These are phyloP conservation scores for Suillus cothurnatus DNA, from an alignment of 768 basidiomycete species.

Conservation along the genomic window DNA sequence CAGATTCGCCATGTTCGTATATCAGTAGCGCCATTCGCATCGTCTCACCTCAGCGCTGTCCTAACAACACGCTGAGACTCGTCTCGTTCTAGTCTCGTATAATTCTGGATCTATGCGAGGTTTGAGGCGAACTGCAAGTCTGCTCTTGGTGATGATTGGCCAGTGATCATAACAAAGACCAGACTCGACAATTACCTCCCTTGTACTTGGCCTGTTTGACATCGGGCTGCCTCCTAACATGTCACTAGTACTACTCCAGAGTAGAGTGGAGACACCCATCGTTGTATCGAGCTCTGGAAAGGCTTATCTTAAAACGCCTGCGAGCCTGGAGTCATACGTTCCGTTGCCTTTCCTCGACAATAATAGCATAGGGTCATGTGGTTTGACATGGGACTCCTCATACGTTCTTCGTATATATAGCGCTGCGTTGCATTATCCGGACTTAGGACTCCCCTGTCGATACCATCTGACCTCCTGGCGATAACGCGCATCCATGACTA, in stretches of 20 bases:
- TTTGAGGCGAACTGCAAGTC: neutral
- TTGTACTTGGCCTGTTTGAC: neutral
- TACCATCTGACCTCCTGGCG: neutral
- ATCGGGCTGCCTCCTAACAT: neutral
- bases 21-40: neutral
- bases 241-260: neutral
- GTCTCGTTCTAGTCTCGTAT: too few relatives aligned
- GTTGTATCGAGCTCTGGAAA: neutral
- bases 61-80: neutral
- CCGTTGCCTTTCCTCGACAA: neutral
- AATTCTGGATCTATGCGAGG: neutral
- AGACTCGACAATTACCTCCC: neutral
- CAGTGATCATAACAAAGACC: neutral
- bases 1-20: neutral
- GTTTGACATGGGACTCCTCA: neutral
- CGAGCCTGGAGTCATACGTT: neutral
- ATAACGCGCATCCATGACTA: conserved; percentile 36
- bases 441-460: neutral
- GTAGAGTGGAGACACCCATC: neutral
- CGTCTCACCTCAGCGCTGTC: neutral
- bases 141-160: too few relatives aligned
- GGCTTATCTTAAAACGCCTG: neutral
- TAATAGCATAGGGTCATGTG: conserved; percentile 1
- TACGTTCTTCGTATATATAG: conserved; percentile 1
- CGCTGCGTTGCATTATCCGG: too few relatives aligned